phyloP scores from a whole-genome alignment of 805 yeast species.

The Candida montana region DNA sequence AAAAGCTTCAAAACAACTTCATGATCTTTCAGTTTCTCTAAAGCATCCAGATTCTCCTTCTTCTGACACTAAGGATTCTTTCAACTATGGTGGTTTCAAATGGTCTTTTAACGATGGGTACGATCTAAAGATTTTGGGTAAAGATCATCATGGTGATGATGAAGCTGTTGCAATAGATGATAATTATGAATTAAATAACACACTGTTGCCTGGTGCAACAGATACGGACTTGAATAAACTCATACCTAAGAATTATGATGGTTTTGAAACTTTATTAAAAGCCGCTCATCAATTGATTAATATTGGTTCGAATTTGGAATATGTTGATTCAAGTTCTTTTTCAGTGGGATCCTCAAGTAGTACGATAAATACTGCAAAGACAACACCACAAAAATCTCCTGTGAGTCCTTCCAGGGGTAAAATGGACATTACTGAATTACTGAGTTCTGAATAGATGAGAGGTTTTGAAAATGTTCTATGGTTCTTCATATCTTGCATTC shows the following conservation, averaged over 20 bases:
- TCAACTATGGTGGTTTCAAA: conserved; percentile 25
- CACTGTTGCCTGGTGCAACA: background rate
- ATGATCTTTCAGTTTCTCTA: conserved; percentile 16
- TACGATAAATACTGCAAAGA: too few relatives aligned
- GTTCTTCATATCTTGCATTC: background rate
- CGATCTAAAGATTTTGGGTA: conserved; percentile 18
- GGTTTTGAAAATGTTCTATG: background rate
- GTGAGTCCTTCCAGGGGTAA: conserved; percentile 4
- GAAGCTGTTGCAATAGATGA: background rate
- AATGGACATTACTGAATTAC: conserved; percentile 19
- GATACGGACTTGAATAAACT: background rate
- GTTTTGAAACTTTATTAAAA: conserved; percentile 19
- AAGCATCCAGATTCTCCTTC: background rate
- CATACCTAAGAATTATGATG: conserved; percentile 21
- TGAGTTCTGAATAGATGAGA: conserved; percentile 6
- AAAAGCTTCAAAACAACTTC: conserved; percentile 26
- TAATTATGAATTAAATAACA: background rate
- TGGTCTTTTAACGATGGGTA: conserved; percentile 24
- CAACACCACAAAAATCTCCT: background rate
- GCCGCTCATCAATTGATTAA: conserved; percentile 24
- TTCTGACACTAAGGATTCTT: conserved; percentile 5
- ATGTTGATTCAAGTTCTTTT: background rate
- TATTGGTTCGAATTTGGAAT: conserved; percentile 5
- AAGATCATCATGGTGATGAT: conserved; percentile 14
- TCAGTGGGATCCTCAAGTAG: too few relatives aligned